phyloP scores from a whole-genome alignment of 2,329 filamentous ascomycete genomes.

The Metarhizium guizhouense region DNA sequence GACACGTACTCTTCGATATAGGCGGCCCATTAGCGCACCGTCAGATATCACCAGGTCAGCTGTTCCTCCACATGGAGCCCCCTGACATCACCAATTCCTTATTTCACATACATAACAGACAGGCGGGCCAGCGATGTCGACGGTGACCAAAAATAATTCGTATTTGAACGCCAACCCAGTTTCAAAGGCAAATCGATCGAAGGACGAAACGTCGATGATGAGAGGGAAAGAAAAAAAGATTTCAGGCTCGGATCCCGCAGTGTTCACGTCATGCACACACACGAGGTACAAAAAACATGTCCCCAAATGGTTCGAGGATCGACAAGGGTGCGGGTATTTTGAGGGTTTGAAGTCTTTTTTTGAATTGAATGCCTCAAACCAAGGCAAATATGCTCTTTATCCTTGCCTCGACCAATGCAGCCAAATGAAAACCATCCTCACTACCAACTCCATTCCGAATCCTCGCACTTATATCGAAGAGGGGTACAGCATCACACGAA shows the following conservation, averaged over 20 bases:
- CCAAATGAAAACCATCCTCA: slow-evolving; percentile 54
- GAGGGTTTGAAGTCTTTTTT: slow-evolving; percentile 37
- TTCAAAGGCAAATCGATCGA: not conserved
- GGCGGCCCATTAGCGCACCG: too few species aligned
- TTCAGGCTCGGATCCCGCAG: not conserved
- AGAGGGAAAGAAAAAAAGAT: not conserved
- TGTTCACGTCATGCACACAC: slow-evolving; percentile 4
- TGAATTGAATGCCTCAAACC: slow-evolving; percentile 46
- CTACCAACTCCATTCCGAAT: slow-evolving; percentile 51
- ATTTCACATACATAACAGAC: not conserved
- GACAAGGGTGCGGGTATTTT: slow-evolving; percentile 7
- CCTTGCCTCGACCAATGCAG: slow-evolving; percentile 51
- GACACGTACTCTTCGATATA: not conserved
- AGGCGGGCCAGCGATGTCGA: not conserved
- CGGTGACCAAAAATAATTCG: not conserved
- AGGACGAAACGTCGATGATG: not conserved
- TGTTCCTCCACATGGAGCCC: not conserved
- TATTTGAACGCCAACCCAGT: not conserved
- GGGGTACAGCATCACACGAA: slow-evolving; percentile 97
- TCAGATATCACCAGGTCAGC: not conserved
- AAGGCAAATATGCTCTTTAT: slow-evolving; percentile 40
- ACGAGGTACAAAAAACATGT: not conserved
- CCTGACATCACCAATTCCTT: not conserved
- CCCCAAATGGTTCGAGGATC: not conserved
- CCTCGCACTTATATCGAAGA: slow-evolving; percentile 76